Evolutionary conservation across 2,329 filamentous ascomycete species (phyloP), one percentile per base, ranked within the genome.

Genomic region (Elsinoe batatas): DNA sequence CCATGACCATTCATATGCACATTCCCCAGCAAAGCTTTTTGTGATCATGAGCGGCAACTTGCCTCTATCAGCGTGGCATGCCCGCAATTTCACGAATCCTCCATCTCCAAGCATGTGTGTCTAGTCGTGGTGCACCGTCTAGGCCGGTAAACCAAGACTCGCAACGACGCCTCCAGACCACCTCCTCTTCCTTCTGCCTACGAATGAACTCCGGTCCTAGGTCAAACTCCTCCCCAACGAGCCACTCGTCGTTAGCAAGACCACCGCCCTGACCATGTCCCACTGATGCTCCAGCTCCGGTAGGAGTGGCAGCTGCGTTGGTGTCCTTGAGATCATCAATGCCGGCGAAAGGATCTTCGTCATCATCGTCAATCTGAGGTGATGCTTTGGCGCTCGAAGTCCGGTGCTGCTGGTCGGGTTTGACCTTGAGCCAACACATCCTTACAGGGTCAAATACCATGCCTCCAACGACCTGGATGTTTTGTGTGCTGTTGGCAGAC

Each of bases 361-460:
- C 88, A 13, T 94, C 88, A 44, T 91, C 87, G 18, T 83, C 85
- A 56, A 88, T 81, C 58, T 74, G 71, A 3, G 76, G 72, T 7
- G 71, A 67, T 12, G 50, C 53, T 67, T 67, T 35, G 58, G 68
- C 58, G 64, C 70, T 61, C 62, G 69, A 58, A 53, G 59, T 76
- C 5, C 37, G 40, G 11, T 55, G 38, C 22, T 54, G 51, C 30
- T 55, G 53, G 57, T 68, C 67, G 26, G 66, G 61, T 26, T 58
- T 58, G 58, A 93, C 76, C 70, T 95, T 96, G 56, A 97, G 79
- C 93, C 93, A 98, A 69, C 90, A 94, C 91, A 98, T 97, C 63
- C 88, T 88, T 60, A 89, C 85, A 3, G 93, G 93, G 67, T 98
- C 93, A 68, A 97, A 98, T 8, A 97, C 87, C 93, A 98, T 98